Base-by-base conservation (phyloP, 371 early-diverging fungal genomes). In the Parasitella parasitica region DNA sequence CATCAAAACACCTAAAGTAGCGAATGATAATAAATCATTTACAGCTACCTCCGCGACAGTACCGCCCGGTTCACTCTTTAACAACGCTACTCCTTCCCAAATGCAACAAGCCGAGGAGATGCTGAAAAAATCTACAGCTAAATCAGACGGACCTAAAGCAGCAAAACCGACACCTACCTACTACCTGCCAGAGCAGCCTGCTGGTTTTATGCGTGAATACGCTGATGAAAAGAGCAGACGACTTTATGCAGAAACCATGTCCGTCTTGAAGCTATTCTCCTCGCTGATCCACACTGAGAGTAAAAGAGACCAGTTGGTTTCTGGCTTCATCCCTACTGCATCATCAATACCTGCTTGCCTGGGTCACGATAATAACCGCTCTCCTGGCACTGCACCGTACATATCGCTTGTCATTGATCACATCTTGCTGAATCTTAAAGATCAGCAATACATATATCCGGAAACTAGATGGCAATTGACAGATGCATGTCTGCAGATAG, bases 361-460 rank as follows among this genome's bases (percentile, higher is more conserved):
- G 16, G 94, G 93, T 38, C 16, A 22, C 8, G 75, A 73, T 8
- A 71, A 71, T n/a, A 77, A 88, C 56, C 86, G 91, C 39, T 64
- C 80, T 24, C 88, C 89, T 7, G 96, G 95, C 3, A 72, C 91
- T 27, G 76, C 80, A 7, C 95, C 96, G 1, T 97, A 94, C 70
- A 69, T 94, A 7, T 73, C 80, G 6, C 92, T 91, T 71, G 86
- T 92, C 18, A 63, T 95, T 22, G 94, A 96, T 41, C 79, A 83
- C 39, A 85, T 96, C 28, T 88, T 95, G 54, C 74, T 92, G 50
- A 91, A 89, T 66, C 79, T 89, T 3, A 78, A 82, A 7, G 75
- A 76, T 38, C 82, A 94, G 11, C 65, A 77, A 1, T 95, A 90
- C 62, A 71, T 75, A 22, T 69, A 85, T 36, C 57, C 84, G 5